A percentile compares a stretch with the other conserved stretches of the same genome.
Evolutionary conservation across 139 green algal species (phyloP).

Genomic region (Limnomonas spitsbergensis): DNA sequence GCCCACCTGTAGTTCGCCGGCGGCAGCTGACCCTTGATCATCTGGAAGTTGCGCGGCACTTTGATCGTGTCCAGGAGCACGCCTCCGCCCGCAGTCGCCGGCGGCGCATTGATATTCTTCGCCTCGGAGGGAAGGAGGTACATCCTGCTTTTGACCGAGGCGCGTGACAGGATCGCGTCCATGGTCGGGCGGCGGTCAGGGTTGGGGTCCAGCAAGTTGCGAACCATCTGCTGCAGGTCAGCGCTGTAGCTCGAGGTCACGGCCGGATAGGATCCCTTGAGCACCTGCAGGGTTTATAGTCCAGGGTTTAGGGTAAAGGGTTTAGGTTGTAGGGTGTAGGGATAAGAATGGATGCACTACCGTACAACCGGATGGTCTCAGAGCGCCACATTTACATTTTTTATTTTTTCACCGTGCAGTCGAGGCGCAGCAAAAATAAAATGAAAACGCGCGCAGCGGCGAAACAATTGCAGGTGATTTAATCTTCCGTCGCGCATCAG

Average conservation of each 20-base stretch:
- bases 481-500: too few species aligned
- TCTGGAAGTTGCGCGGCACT: conserved; percentile 44
- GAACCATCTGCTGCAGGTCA: conserved; percentile 44
- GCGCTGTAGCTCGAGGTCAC: conserved; percentile 27
- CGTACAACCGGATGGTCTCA: too few species aligned
- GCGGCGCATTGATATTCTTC: conserved; percentile 14
- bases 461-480: too few species aligned
- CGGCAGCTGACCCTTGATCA: conserved; percentile 46
- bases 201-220: conserved; percentile 39
- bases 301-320: too few species aligned
- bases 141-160: conserved; percentile 27
- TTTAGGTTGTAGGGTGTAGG: too few species aligned
- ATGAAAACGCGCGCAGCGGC: too few species aligned
- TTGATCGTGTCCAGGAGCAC: conserved; percentile 53
- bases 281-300: too few species aligned
- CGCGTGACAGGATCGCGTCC: conserved; percentile 30
- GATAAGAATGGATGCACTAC: too few species aligned
- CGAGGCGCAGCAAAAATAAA: too few species aligned
- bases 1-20: conserved; percentile 34
- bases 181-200: conserved; percentile 42
- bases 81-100: conserved; percentile 27
- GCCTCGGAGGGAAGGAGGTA: conserved; percentile 42
- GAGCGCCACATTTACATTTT: too few species aligned
- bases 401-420: too few species aligned
- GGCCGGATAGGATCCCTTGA: too few species aligned